A percentile compares a stretch with the other conserved stretches of the same genome.
Evolutionary conservation across 129 eudicot genomes (phyloP).

Genomic region (Erigeron canadensis): DNA sequence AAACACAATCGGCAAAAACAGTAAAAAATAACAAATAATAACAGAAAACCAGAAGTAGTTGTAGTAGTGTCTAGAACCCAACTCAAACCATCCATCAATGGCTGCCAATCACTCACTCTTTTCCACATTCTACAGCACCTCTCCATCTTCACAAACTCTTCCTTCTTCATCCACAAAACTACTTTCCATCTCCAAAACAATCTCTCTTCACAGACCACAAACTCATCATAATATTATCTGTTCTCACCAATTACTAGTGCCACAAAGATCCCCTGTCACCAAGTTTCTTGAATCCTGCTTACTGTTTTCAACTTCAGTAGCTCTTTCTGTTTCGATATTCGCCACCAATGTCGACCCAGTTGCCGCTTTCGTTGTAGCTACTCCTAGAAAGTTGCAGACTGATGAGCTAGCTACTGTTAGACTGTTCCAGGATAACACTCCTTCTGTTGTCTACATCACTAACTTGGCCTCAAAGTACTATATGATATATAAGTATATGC

Average conservation of each 20-base stretch:
- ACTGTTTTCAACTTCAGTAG: constrained; percentile 59
- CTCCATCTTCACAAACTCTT: constrained; percentile 22
- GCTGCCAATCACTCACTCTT: too few species aligned
- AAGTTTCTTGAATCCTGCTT: constrained; percentile 48
- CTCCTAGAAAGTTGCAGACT: constrained; percentile 66
- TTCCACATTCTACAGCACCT: too few species aligned
- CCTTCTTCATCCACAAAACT: constrained; percentile 9
- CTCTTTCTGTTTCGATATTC: constrained; percentile 53
- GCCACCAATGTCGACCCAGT: constrained; percentile 57
- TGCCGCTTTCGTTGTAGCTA: constrained; percentile 64
- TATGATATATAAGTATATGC: too few species aligned
- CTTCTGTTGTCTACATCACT: constrained; percentile 85
- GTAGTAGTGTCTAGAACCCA: too few species aligned
- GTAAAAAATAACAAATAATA: too few species aligned
- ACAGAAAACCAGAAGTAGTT: too few species aligned
- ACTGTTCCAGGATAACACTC: constrained; percentile 76
- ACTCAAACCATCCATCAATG: too few species aligned
- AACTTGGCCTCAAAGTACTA: constrained; percentile 72
- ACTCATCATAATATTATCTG: too few species aligned
- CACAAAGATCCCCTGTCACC: constrained; percentile 23
- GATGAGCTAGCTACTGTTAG: constrained; percentile 87
- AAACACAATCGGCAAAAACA: too few species aligned
- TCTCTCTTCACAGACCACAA: not conserved
- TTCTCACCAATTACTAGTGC: not conserved
- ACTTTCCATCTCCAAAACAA: constrained; percentile 20